These are phyloP conservation scores for Paramarasmius palmivorus DNA, from an alignment of 1,284 basidiomycete species.

Conservation along the genomic window DNA sequence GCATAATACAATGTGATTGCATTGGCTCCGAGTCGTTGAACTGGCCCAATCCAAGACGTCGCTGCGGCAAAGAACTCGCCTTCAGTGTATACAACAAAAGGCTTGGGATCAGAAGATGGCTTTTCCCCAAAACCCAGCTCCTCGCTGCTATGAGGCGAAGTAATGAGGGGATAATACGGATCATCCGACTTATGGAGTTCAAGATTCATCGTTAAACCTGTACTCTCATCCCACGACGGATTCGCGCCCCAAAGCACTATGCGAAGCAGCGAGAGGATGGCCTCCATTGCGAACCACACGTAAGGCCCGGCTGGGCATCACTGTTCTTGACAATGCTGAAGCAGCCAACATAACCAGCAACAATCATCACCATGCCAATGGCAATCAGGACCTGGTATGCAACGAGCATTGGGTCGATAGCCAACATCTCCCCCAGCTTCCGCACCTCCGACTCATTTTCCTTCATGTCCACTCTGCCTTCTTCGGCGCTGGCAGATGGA, in stretches of 20 bases:
- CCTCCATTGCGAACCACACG: not conserved
- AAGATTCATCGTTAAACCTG: not conserved
- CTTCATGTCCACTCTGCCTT: not conserved
- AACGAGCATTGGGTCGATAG: not conserved
- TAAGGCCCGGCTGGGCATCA: not conserved
- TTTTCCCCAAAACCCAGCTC: not conserved
- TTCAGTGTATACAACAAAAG: not conserved
- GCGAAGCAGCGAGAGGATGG: not conserved
- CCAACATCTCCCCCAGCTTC: not conserved
- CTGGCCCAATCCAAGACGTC: not conserved
- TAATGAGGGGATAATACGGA: not conserved
- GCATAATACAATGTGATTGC: not conserved
- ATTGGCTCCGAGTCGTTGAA: not conserved
- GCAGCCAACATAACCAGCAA: slow-evolving; percentile 11
- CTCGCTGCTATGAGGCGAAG: not conserved
- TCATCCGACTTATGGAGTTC: not conserved
- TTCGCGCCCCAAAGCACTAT: not conserved
- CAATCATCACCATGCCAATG: slow-evolving; percentile 3
- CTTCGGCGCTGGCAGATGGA: not conserved
- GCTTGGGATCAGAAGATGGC: not conserved
- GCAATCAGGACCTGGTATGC: not conserved
- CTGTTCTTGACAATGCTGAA: slow-evolving; percentile 5
- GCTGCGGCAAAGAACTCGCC: not conserved
- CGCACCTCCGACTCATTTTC: no score
- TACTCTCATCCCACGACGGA: not conserved